Conservation (phyloP, 768 basidiomycete species). For the Boletus huronensis region DNA sequence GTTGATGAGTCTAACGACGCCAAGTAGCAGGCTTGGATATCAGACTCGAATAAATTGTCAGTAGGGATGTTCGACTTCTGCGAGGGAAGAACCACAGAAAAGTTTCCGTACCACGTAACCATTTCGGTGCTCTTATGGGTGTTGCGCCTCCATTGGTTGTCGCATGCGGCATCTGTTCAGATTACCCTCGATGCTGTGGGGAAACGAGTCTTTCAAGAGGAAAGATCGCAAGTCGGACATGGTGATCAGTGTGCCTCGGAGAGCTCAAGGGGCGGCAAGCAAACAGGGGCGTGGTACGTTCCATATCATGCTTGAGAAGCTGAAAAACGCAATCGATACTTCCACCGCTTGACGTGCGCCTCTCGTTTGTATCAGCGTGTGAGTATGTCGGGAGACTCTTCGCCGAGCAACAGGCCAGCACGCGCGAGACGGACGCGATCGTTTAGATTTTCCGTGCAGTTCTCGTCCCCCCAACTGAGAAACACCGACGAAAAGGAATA, state of each 20-base stretch:
- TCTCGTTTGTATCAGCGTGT: neutral
- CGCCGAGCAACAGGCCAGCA: neutral
- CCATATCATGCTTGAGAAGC: neutral
- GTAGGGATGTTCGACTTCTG: too few relatives aligned
- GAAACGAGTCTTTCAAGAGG: neutral
- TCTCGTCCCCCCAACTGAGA: neutral
- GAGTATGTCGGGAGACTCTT: neutral
- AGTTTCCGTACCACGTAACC: neutral
- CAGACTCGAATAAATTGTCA: too few relatives aligned
- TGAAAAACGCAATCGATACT: neutral
- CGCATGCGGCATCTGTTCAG: neutral
- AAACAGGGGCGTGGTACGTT: neutral
- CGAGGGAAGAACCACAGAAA: too few relatives aligned
- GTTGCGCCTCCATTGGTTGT: neutral
- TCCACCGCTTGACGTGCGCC: neutral
- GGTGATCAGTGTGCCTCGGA: neutral
- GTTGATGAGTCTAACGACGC: too few relatives aligned
- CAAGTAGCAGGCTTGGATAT: too few relatives aligned
- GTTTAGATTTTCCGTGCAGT: neutral
- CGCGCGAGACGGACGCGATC: neutral
- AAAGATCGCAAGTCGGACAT: neutral
- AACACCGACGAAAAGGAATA: neutral
- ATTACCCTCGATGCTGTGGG: neutral
- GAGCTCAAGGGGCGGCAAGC: neutral
- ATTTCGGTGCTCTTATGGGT: neutral